phyloP scores from a whole-genome alignment of 2,329 filamentous ascomycete species.

The Thyridium curvatum region DNA sequence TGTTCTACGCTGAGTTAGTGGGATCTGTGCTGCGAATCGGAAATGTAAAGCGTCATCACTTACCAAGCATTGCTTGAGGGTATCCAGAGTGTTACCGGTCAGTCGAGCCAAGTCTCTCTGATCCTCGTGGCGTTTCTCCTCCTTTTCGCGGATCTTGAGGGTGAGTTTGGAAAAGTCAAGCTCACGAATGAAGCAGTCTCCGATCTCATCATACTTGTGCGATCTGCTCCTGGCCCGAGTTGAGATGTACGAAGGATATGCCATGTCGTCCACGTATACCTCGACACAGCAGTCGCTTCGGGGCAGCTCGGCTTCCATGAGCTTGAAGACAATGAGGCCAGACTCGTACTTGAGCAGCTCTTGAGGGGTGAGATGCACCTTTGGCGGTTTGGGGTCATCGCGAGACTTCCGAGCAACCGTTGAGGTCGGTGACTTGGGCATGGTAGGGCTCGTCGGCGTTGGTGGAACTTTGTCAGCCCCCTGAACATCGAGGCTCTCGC shows the following conservation, averaged over 20 bases:
- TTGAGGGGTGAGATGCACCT: constrained; percentile 71
- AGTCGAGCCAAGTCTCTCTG: constrained; percentile 76
- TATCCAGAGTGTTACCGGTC: constrained; percentile 77
- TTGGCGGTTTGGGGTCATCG: constrained; percentile 57
- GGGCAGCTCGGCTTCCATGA: constrained; percentile 82
- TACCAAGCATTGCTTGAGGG: constrained; percentile 80
- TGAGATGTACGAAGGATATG: constrained; percentile 82
- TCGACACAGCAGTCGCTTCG: constrained; percentile 73
- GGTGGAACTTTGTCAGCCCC: constrained; percentile 9
- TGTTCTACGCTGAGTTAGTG: constrained; percentile 54
- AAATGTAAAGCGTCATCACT: constrained; percentile 23
- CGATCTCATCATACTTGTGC: constrained; percentile 82
- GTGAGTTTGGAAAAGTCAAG: constrained; percentile 95
- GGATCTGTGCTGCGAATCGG: background rate
- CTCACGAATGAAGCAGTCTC: constrained; percentile 92
- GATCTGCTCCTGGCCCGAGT: constrained; percentile 64
- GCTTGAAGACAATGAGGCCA: constrained; percentile 87
- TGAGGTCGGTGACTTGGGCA: constrained; percentile 35
- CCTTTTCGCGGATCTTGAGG: constrained; percentile 75
- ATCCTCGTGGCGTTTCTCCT: constrained; percentile 64
- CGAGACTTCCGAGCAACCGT: constrained; percentile 36
- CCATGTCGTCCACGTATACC: constrained; percentile 89
- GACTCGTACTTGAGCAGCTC: constrained; percentile 84
- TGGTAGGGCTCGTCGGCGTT: constrained; percentile 33
- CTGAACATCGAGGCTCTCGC: constrained; percentile 9